Evolutionary conservation across 73 alveolate species (phyloP).

Genomic region (Stentor roeselii): DNA sequence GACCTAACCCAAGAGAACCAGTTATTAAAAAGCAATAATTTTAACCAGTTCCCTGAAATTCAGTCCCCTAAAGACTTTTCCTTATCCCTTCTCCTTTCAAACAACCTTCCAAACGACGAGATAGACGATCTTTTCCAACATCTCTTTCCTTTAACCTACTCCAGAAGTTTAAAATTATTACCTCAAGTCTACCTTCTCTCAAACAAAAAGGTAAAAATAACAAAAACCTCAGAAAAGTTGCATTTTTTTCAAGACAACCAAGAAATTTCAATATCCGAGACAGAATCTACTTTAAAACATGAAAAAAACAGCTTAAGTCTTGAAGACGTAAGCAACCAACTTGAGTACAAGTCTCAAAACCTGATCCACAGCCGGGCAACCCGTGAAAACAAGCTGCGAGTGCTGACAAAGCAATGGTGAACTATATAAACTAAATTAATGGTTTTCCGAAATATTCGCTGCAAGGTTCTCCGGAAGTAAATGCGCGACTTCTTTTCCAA

Average conservation of each 20-base stretch:
- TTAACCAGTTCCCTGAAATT: background rate
- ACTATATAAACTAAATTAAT: no score
- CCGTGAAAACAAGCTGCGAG: constrained; percentile 9
- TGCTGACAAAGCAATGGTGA: background rate
- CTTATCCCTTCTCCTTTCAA: no score
- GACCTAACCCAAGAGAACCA: no score
- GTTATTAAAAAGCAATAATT: no score
- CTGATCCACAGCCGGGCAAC: background rate
- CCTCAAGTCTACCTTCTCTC: background rate
- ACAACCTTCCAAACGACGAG: background rate
- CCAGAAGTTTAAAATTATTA: background rate
- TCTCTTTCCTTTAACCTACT: background rate
- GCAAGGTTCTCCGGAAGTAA: no score
- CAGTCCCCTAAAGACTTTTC: background rate
- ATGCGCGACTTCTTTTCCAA: constrained; percentile 81
- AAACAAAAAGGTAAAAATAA: background rate
- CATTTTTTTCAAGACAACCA: background rate
- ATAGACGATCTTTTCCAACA: background rate
- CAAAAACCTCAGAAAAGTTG: background rate
- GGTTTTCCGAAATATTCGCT: no score
- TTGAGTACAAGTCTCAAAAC: background rate
- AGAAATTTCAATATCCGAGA: background rate
- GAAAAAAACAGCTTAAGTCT: background rate
- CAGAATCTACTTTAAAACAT: background rate
- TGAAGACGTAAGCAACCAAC: background rate